Percentiles rank a stretch among this genome's conserved stretches.
Conservation (phyloP, 257 asterid species). For the Przewalskia tangutica region DNA sequence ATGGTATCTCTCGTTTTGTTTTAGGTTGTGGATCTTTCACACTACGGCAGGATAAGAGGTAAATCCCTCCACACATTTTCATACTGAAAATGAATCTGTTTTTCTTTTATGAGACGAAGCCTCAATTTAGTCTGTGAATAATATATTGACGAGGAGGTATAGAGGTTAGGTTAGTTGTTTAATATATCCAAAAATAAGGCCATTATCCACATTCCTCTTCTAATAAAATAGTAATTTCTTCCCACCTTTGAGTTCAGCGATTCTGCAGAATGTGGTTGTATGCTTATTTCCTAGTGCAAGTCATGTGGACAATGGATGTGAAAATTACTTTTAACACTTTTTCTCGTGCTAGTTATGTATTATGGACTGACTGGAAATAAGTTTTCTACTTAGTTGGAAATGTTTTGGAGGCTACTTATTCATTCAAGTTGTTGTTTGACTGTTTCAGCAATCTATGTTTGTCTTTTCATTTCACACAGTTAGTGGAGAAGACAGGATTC, state of each 20-base stretch:
- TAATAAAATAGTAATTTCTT: not conserved
- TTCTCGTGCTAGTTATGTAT: not conserved
- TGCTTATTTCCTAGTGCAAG: not conserved
- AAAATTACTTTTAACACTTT: not conserved
- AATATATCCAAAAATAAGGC: not conserved
- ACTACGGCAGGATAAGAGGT: slow-evolving; percentile 93
- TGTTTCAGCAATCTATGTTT: slow-evolving; percentile 6
- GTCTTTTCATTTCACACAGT: slow-evolving; percentile 37
- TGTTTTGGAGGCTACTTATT: not conserved
- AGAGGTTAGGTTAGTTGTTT: not conserved
- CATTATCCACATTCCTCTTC: not conserved
- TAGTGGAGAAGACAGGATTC: slow-evolving; percentile 86
- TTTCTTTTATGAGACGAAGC: not conserved
- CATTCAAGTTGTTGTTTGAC: not conserved
- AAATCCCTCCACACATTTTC: slow-evolving; percentile 9
- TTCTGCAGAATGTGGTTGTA: not conserved
- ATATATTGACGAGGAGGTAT: not conserved
- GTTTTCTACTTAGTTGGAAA: not conserved
- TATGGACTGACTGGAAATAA: not conserved
- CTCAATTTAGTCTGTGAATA: not conserved
- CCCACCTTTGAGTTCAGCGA: not conserved
- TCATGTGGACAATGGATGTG: not conserved
- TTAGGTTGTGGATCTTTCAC: slow-evolving; percentile 86
- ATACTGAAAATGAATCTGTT: not conserved
- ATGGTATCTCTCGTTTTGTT: not conserved